Evolutionary conservation across 441 rosid species (phyloP).

Genomic region (Metrosideros polymorpha): DNA sequence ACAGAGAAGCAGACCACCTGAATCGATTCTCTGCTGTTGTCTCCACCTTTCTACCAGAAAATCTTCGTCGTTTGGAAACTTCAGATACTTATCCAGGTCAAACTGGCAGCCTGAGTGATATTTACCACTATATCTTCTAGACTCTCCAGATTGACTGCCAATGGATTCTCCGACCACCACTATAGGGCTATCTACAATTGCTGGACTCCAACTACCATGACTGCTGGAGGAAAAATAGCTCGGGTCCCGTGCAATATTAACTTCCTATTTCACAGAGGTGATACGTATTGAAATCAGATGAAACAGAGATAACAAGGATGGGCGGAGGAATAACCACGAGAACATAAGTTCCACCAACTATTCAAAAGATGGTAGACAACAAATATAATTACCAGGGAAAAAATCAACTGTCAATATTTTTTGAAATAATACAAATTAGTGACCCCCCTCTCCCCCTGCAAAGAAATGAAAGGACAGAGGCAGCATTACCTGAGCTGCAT

Average conservation of each 20-base stretch:
- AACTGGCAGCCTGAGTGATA: neutral
- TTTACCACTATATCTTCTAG: neutral
- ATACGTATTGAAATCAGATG: neutral
- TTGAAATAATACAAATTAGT: neutral
- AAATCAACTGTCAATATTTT: neutral
- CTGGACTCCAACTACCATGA: conserved; percentile 78
- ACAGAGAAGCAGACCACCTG: conserved; percentile 61
- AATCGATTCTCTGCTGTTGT: conserved; percentile 54
- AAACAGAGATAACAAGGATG: neutral
- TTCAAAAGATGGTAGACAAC: neutral
- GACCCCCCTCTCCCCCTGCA: neutral
- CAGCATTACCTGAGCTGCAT: conserved; percentile 40
- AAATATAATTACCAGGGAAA: neutral
- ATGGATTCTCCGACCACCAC: conserved; percentile 11
- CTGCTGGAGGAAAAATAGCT: conserved; percentile 47
- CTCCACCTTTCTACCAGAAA: conserved; percentile 52
- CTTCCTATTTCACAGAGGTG: conserved; percentile 21
- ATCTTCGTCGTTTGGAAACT: conserved; percentile 37
- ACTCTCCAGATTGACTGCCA: conserved; percentile 1
- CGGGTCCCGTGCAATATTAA: conserved; percentile 20
- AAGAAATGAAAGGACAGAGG: neutral
- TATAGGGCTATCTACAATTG: conserved; percentile 15
- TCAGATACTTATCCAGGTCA: conserved; percentile 59
- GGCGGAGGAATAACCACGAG: neutral
- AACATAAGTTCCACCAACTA: neutral